These are phyloP conservation scores for Epichloe elymi DNA, from an alignment of 2,329 filamentous ascomycete species.

Conservation along the genomic window DNA sequence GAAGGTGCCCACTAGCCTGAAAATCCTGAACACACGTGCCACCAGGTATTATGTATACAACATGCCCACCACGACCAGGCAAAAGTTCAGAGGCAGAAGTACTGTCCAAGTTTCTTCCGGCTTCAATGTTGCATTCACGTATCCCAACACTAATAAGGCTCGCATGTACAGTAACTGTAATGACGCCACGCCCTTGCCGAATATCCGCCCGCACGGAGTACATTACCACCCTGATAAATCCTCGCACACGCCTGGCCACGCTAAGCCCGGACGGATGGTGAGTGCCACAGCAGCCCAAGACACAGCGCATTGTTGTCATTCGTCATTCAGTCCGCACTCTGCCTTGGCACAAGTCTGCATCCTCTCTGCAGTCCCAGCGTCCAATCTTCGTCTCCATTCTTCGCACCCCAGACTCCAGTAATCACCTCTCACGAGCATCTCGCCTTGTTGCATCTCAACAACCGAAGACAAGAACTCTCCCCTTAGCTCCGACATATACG, in stretches of 20 bases:
- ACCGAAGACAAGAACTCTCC: not conserved
- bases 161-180: no score
- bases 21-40: no score
- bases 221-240: not conserved
- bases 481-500: not conserved
- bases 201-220: not conserved
- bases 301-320: constrained; percentile 8
- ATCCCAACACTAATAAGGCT: no score
- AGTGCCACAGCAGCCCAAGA: constrained; percentile 6
- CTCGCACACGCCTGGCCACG: not conserved
- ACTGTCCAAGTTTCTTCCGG: no score
- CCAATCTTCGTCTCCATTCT: constrained; percentile 4
- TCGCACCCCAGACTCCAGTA: not conserved
- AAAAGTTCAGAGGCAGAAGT: no score
- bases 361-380: not conserved
- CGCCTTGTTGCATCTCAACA: not conserved
- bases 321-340: constrained; percentile 5
- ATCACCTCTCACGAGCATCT: not conserved
- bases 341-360: constrained; percentile 1
- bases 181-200: not conserved
- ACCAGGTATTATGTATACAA: no score
- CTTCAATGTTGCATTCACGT: no score
- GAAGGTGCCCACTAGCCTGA: no score
- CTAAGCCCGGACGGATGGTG: constrained; percentile 3
- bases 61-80: no score